phyloP scores from a whole-genome alignment of 1,139 yeast species.

The Saccharomyces uvarum region DNA sequence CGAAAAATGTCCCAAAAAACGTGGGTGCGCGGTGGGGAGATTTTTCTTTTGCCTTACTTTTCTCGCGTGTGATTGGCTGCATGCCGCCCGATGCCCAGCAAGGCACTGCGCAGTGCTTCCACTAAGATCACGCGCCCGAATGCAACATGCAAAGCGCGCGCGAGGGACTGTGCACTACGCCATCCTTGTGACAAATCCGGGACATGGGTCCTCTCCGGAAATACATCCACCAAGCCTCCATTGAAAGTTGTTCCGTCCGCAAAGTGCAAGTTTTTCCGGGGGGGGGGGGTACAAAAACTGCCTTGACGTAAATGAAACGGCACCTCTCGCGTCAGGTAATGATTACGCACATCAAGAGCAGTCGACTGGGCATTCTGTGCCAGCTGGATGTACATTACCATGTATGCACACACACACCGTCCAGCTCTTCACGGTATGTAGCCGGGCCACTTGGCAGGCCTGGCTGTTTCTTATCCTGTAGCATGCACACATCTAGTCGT shows the following conservation, averaged over 20 bases:
- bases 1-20: neutral
- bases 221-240: neutral
- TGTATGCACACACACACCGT: neutral
- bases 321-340: neutral
- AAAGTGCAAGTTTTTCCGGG: neutral
- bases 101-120: neutral
- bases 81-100: neutral
- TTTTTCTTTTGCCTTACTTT: neutral
- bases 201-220: neutral
- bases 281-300: neutral
- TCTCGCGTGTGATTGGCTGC: neutral
- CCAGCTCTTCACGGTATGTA: neutral
- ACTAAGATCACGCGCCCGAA: neutral
- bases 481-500: neutral
- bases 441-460: neutral
- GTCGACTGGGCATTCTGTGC: neutral
- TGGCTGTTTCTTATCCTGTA: neutral
- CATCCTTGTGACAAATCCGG: neutral
- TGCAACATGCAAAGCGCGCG: neutral
- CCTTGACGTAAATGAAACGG: neutral
- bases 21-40: neutral
- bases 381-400: neutral
- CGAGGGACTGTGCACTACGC: neutral
- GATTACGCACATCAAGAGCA: neutral
- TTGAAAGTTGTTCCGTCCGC: neutral